Evolutionary conservation across 768 basidiomycete species (phyloP).

Genomic region (Collybia nuda): DNA sequence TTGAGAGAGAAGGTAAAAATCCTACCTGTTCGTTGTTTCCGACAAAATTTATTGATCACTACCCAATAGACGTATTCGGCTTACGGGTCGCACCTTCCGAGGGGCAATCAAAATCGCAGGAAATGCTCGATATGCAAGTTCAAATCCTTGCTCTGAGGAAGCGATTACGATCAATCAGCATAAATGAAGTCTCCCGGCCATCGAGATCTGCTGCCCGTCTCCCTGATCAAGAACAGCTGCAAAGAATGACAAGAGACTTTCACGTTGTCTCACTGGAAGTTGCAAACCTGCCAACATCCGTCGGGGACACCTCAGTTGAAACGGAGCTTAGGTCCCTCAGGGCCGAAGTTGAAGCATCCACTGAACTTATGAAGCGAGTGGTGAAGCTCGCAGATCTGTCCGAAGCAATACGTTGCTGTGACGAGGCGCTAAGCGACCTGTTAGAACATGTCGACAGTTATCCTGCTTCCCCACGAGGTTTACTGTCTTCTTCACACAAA

Average conservation of each 20-base stretch:
- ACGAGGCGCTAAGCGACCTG: conserved; percentile 79
- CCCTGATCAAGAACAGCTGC: conserved; percentile 49
- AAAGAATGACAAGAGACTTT: conserved; percentile 48
- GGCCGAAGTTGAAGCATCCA: conserved; percentile 55
- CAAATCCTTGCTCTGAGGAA: conserved; percentile 56
- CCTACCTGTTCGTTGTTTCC: too few species aligned
- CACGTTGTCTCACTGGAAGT: conserved; percentile 43
- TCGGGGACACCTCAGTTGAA: conserved; percentile 41
- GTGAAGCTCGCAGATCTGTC: conserved; percentile 55
- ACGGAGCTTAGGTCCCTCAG: conserved; percentile 63
- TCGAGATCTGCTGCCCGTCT: conserved; percentile 40
- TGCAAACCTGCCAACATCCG: conserved; percentile 41
- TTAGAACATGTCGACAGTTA: conserved; percentile 86
- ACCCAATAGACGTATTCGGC: conserved; percentile 58
- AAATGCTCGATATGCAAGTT: conserved; percentile 43
- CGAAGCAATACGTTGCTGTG: conserved; percentile 52
- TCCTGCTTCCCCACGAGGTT: conserved; percentile 55
- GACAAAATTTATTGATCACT: not conserved
- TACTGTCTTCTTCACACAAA: conserved; percentile 50
- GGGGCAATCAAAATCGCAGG: conserved; percentile 31
- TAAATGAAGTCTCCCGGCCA: conserved; percentile 54
- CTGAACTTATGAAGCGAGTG: conserved; percentile 48
- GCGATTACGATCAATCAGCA: conserved; percentile 58
- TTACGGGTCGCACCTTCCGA: conserved; percentile 33
- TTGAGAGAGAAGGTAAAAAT: conserved; percentile 8